phyloP scores from a whole-genome alignment of 805 yeast genomes.

The Yarrowia sp. region DNA sequence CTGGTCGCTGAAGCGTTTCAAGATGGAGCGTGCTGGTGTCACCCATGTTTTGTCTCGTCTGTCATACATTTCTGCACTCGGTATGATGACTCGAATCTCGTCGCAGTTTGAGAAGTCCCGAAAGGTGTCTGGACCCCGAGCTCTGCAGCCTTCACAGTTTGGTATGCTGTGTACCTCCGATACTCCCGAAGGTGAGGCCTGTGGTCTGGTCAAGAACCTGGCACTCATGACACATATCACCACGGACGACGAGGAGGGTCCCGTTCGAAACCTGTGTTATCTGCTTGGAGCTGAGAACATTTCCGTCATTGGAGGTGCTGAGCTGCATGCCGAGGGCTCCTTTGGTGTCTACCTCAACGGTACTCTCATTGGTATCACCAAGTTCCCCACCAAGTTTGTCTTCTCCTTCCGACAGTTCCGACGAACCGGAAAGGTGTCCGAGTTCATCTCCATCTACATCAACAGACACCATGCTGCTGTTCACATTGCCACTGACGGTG shows the following conservation, averaged over 20 bases:
- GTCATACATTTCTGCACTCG: constrained; percentile 90
- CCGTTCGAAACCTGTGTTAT: constrained; percentile 72
- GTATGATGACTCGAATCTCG: constrained; percentile 99
- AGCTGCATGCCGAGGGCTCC: constrained; percentile 71
- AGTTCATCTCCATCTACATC: constrained; percentile 85
- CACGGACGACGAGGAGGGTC: constrained; percentile 94
- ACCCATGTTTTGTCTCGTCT: constrained; percentile 92
- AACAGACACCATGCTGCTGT: constrained; percentile 90
- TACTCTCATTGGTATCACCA: constrained; percentile 86
- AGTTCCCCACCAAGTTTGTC: constrained; percentile 83
- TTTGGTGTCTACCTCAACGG: constrained; percentile 90
- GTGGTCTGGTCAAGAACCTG: constrained; percentile 95
- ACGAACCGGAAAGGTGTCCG: constrained; percentile 81
- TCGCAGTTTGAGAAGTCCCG: constrained; percentile 98
- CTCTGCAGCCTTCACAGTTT: constrained; percentile 97
- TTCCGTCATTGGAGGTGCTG: constrained; percentile 73
- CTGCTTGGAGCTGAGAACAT: constrained; percentile 89
- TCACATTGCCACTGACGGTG: constrained; percentile 98
- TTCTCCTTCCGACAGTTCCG: constrained; percentile 72
- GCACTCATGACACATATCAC: constrained; percentile 99
- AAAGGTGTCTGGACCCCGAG: constrained; percentile 98
- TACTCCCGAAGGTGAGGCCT: constrained; percentile 99
- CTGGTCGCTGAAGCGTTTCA: constrained; percentile 97
- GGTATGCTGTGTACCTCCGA: constrained; percentile 99
- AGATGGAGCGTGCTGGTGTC: constrained; percentile 99